Evolutionary conservation across 2,329 filamentous ascomycete genomes (phyloP), one percentile per base, ranked within the genome.

Genomic region (Stylonectria norvegica): DNA sequence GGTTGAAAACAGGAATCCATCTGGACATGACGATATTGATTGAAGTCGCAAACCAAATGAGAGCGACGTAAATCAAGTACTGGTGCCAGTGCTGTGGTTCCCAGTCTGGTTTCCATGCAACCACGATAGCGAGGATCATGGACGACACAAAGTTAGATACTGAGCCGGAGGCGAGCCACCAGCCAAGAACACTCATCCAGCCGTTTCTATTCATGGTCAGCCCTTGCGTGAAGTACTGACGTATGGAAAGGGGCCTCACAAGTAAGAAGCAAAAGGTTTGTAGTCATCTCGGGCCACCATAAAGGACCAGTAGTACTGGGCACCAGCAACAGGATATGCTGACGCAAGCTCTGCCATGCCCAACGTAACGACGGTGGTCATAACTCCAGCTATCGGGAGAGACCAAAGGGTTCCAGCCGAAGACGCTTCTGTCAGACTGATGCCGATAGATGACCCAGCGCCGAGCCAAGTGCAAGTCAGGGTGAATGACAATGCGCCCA

Each of bases 41-140:
- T 27, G 76, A 40, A 43, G 83, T 79, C 10, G 78, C 78, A 7
- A 73, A 62, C 32, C 78, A 48, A 8, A 76, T 81, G 50, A 78
- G 79, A 4, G 64, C 78, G 25, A 83, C 72, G 58, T 85, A 86
- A 38, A 86, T 80, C 9, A 85, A 61, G 58, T 86, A 86, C 44
- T 83, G 78, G 49, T 86, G 81, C 78, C 81, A 86, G 11, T 73
- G 56, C 48, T 82, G 58, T 3, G 74, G 48, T 5, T 68, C 64
- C 56, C 81, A 86, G 30, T 61, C 66, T 1, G 75, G 67, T 49
- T 81, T 8, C 50, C 49, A 53, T 1, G 48, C 45, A 2, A 38
- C 20, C 2, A 38, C 36, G 4, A 53, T 50, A 5, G 49, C 45
- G 6, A 53, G 47, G 5, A 53, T 47, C 50, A 53, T 53, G 1